Percentiles rank a stretch among this genome's conserved stretches.
Evolutionary conservation across 768 basidiomycete genomes (phyloP).

Genomic region (Russula sp.): DNA sequence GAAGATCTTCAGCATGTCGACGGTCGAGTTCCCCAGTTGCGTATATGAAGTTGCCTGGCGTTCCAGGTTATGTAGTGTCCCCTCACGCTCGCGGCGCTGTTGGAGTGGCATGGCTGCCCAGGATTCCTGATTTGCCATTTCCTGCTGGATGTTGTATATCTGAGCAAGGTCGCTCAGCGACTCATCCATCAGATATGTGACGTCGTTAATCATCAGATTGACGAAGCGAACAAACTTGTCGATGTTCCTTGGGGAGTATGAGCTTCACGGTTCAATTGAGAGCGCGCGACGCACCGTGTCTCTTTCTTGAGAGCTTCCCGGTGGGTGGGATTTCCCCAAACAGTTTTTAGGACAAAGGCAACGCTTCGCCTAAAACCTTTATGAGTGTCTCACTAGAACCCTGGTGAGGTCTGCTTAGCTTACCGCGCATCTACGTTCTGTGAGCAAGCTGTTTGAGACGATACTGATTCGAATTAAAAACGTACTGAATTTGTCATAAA

Average conservation of each 20-base stretch:
- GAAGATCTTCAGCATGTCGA: constrained; percentile 87
- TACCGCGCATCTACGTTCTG: constrained; percentile 46
- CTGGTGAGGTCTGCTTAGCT: constrained; percentile 18
- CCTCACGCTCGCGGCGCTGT: constrained; percentile 80
- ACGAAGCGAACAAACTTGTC: constrained; percentile 94
- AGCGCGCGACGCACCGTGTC: constrained; percentile 50
- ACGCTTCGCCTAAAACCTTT: constrained; percentile 65
- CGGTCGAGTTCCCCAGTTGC: constrained; percentile 79
- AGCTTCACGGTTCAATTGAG: neutral
- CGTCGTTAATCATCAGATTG: constrained; percentile 98
- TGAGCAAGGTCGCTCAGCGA: constrained; percentile 84
- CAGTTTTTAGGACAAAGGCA: constrained; percentile 75
- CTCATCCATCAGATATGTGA: constrained; percentile 97
- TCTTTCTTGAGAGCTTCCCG: constrained; percentile 80
- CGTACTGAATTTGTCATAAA: constrained; percentile 96
- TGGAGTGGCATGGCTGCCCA: constrained; percentile 65
- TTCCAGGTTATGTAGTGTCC: constrained; percentile 72
- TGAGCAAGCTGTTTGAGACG: neutral
- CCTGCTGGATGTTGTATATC: constrained; percentile 78
- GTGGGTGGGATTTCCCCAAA: constrained; percentile 90
- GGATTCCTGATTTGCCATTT: constrained; percentile 69
- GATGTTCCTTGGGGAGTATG: constrained; percentile 50
- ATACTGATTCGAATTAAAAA: constrained; percentile 23
- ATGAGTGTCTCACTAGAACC: neutral
- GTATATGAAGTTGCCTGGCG: constrained; percentile 81